Evolutionary conservation across 305 asterid species (phyloP).

Genomic region (Fraxinus nigra): DNA sequence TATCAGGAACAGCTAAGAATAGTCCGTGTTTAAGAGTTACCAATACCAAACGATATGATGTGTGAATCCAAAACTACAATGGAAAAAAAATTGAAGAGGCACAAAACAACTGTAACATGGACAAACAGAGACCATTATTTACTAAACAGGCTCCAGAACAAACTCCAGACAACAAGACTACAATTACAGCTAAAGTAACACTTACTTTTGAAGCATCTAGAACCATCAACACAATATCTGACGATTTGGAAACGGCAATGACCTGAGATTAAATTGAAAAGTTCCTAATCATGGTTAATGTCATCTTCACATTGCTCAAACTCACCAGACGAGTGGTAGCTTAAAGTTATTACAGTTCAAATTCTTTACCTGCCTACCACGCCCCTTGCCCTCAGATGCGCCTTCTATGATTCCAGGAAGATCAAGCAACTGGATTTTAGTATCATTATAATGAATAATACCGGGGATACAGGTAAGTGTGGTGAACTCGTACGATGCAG

Average conservation of each 20-base stretch:
- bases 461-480: constrained; percentile 99
- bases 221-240: constrained; percentile 96
- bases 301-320: constrained; percentile 5
- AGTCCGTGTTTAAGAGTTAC: neutral
- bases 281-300: constrained; percentile 17
- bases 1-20: neutral
- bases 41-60: neutral
- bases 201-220: constrained; percentile 98
- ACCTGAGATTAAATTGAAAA: constrained; percentile 56
- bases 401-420: constrained; percentile 99
- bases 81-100: neutral
- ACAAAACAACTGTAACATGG: neutral
- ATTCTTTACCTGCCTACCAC: constrained; percentile 87
- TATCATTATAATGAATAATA: constrained; percentile 89
- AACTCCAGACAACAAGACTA: neutral
- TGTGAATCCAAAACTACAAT: neutral
- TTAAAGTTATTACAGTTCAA: constrained; percentile 4
- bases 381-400: constrained; percentile 99
- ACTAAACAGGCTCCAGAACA: neutral
- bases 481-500: constrained; percentile 96
- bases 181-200: neutral
- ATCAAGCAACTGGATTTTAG: constrained; percentile 97
- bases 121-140: neutral
- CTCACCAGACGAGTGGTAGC: constrained; percentile 4
- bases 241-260: constrained; percentile 94